These are phyloP conservation scores for Penicillium brevicompactum DNA, from an alignment of 2,329 filamentous ascomycete species.

Conservation along the genomic window DNA sequence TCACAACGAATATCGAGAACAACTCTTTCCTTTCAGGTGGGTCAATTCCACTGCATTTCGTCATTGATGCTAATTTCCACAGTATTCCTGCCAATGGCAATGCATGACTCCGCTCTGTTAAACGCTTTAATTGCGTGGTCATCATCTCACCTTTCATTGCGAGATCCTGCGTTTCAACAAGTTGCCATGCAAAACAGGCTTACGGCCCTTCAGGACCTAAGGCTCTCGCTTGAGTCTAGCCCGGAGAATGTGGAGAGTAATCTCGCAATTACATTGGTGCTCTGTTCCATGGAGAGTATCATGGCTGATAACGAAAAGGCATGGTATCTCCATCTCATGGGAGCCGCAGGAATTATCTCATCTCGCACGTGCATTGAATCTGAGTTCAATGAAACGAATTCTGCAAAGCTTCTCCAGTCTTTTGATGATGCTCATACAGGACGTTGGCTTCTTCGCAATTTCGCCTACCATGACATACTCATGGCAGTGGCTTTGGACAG, in stretches of 20 bases:
- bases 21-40: slow-evolving; percentile 12
- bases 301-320: slow-evolving; percentile 9
- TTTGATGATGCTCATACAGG: slow-evolving; percentile 8
- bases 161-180: slow-evolving; percentile 4
- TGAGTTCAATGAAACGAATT: background rate
- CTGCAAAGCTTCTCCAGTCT: background rate
- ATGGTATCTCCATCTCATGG: slow-evolving; percentile 12
- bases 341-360: slow-evolving; percentile 8
- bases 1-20: slow-evolving; percentile 13
- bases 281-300: slow-evolving; percentile 13
- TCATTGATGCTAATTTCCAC: background rate
- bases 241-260: slow-evolving; percentile 4
- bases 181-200: slow-evolving; percentile 10
- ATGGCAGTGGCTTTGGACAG: slow-evolving; percentile 11
- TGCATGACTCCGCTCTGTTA: slow-evolving; percentile 8
- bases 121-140: slow-evolving; percentile 13
- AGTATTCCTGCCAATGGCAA: slow-evolving; percentile 13
- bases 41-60: background rate
- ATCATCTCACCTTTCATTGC: slow-evolving; percentile 9
- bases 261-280: slow-evolving; percentile 8
- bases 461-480: slow-evolving; percentile 11
- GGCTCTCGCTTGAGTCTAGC: slow-evolving; percentile 1
- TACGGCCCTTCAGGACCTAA: slow-evolving; percentile 2
- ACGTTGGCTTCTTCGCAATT: slow-evolving; percentile 12
- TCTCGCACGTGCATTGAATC: background rate